A percentile compares a stretch with the other conserved stretches of the same genome.
Conservation (phyloP, 2,329 filamentous ascomycete species). For the Niveomyces coronatus region DNA sequence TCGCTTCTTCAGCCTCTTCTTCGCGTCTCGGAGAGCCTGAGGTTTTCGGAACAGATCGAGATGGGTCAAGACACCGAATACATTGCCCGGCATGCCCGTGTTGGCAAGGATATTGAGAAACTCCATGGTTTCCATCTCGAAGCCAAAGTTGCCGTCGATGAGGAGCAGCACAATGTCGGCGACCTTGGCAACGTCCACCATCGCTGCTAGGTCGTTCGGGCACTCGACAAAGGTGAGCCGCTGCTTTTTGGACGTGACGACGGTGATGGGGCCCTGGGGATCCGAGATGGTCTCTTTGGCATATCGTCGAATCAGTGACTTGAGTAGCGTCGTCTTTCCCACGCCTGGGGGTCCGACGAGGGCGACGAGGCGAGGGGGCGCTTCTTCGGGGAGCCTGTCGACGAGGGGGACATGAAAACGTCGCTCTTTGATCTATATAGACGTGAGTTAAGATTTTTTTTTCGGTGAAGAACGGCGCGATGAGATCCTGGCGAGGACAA, state of each 20-base stretch:
- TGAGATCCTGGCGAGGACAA: too few relatives aligned
- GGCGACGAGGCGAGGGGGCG: constrained; percentile 82
- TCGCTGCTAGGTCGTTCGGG: constrained; percentile 89
- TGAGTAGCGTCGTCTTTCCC: constrained; percentile 91
- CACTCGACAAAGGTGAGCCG: constrained; percentile 94
- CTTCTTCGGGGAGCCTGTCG: constrained; percentile 90
- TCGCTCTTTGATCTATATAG: constrained; percentile 93
- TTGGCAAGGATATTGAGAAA: constrained; percentile 90
- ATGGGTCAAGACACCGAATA: constrained; percentile 94
- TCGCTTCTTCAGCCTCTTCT: constrained; percentile 90
- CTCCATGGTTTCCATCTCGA: constrained; percentile 99
- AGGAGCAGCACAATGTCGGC: constrained; percentile 94
- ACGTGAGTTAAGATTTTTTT: too few relatives aligned
- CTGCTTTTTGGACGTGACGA: constrained; percentile 93
- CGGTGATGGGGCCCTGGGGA: constrained; percentile 84
- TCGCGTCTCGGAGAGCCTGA: constrained; percentile 81
- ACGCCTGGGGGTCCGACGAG: constrained; percentile 93
- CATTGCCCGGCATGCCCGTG: constrained; percentile 96
- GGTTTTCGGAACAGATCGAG: constrained; percentile 92
- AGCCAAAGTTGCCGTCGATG: constrained; percentile 98
- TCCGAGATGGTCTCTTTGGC: constrained; percentile 89
- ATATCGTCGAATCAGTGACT: constrained; percentile 87
- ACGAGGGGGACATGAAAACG: constrained; percentile 92
- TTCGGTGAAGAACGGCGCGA: too few relatives aligned
- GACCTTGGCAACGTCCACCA: constrained; percentile 96